phyloP scores from a whole-genome alignment of 345 rosid genomes.

The Bretschneidera sinensis region DNA sequence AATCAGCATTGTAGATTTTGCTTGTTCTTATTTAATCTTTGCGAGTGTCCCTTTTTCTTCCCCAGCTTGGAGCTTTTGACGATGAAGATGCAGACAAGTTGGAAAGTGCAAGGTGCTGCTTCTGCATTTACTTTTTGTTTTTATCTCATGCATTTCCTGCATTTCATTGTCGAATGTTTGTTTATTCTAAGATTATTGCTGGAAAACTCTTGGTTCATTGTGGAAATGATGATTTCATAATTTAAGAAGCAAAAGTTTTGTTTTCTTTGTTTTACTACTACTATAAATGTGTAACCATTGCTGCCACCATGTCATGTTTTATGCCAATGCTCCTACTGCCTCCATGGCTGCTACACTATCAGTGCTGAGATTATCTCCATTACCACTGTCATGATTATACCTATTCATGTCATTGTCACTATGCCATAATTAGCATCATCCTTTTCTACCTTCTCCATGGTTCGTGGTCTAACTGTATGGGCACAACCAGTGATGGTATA shows the following conservation, averaged over 20 bases:
- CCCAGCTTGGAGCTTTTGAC: constrained; percentile 50
- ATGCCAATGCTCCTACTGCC: too few species aligned
- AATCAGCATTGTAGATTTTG: background rate
- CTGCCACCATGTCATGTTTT: too few species aligned
- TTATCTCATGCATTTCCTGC: too few species aligned
- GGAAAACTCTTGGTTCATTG: background rate
- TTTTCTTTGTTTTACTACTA: background rate
- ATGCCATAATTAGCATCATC: background rate
- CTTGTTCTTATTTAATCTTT: background rate
- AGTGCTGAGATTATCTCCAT: too few species aligned
- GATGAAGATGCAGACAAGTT: constrained; percentile 35
- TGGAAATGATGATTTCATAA: background rate
- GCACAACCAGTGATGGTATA: too few species aligned
- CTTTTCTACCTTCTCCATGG: background rate
- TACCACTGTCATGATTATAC: too few species aligned
- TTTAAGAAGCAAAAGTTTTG: too few species aligned
- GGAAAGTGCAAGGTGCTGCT: constrained; percentile 40
- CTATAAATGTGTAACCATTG: too few species aligned
- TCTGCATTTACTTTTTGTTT: constrained; percentile 9
- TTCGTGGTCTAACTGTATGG: background rate
- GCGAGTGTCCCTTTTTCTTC: constrained; percentile 6
- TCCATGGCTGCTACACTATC: too few species aligned
- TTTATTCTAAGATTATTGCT: background rate
- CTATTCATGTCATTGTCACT: too few species aligned
- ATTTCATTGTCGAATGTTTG: background rate